Conservation (phyloP, 371 early-diverging fungal species). For the Dichotomocladium elegans region DNA sequence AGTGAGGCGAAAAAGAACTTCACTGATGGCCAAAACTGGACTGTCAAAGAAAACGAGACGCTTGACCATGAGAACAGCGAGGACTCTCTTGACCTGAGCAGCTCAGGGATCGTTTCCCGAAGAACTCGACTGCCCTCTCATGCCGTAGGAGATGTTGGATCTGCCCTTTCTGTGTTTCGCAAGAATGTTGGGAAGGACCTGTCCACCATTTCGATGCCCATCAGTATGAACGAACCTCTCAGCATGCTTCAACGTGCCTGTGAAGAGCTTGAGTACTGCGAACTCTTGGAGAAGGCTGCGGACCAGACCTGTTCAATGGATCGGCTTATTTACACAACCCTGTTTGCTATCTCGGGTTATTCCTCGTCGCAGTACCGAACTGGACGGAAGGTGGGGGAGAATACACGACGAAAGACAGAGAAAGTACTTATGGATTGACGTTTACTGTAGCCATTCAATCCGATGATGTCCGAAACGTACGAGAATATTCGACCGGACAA, state of each 20-base stretch:
- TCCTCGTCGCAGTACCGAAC: conserved; percentile 79
- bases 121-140: conserved; percentile 66
- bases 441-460: conserved; percentile 90
- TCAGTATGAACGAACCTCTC: conserved; percentile 89
- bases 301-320: conserved; percentile 62
- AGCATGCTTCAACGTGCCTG: conserved; percentile 83
- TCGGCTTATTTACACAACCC: conserved; percentile 70
- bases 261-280: conserved; percentile 87
- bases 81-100: conserved; percentile 6
- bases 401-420: neutral
- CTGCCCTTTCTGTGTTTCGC: conserved; percentile 75
- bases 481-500: conserved; percentile 80
- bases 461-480: conserved; percentile 93
- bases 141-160: conserved; percentile 69
- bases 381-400: conserved; percentile 57
- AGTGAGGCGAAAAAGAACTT: too few relatives aligned
- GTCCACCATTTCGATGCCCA: conserved; percentile 89
- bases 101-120: conserved; percentile 28
- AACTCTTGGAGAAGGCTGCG: conserved; percentile 75
- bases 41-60: conserved; percentile 1
- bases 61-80: conserved; percentile 4
- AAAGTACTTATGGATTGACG: too few relatives aligned
- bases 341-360: conserved; percentile 86
- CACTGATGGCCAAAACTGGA: too few relatives aligned
- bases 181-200: conserved; percentile 94